phyloP scores from a whole-genome alignment of 2,329 filamentous ascomycete species.

The Curvularia sp. region DNA sequence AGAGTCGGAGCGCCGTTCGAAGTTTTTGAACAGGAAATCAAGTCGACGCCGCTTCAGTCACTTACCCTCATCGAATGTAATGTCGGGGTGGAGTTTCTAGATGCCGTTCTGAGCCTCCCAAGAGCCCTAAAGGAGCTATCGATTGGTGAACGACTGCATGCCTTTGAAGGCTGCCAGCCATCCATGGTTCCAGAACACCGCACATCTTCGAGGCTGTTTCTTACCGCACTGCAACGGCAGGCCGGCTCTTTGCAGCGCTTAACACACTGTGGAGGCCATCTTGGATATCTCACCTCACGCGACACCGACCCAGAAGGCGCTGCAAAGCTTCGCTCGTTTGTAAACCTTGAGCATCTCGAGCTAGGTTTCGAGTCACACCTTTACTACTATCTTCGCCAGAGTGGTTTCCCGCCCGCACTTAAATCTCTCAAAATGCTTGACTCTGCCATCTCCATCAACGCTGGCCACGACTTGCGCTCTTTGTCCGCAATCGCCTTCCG shows the following conservation, averaged over 20 bases:
- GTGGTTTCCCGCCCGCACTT: constrained; percentile 36
- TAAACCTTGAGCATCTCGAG: constrained; percentile 38
- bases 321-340: constrained; percentile 34
- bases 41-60: constrained; percentile 41
- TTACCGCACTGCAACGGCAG: constrained; percentile 41
- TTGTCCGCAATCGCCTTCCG: constrained; percentile 26
- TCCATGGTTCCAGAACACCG: constrained; percentile 22
- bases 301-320: constrained; percentile 27
- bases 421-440: constrained; percentile 39
- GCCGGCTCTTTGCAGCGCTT: constrained; percentile 42
- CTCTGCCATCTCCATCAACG: constrained; percentile 32
- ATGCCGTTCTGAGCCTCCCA: constrained; percentile 41
- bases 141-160: constrained; percentile 44
- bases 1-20: constrained; percentile 17
- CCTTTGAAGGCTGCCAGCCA: constrained; percentile 37
- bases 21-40: constrained; percentile 26
- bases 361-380: constrained; percentile 41
- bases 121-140: constrained; percentile 43
- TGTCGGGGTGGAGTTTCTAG: constrained; percentile 39
- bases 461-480: constrained; percentile 22
- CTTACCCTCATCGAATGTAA: constrained; percentile 50
- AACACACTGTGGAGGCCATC: constrained; percentile 37
- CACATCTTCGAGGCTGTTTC: constrained; percentile 37
- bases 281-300: constrained; percentile 17
- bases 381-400: constrained; percentile 32